Percentiles rank a stretch among this genome's conserved stretches.
Conservation (phyloP, 73 alveolate species). For the Tetrahymena thermophila region DNA sequence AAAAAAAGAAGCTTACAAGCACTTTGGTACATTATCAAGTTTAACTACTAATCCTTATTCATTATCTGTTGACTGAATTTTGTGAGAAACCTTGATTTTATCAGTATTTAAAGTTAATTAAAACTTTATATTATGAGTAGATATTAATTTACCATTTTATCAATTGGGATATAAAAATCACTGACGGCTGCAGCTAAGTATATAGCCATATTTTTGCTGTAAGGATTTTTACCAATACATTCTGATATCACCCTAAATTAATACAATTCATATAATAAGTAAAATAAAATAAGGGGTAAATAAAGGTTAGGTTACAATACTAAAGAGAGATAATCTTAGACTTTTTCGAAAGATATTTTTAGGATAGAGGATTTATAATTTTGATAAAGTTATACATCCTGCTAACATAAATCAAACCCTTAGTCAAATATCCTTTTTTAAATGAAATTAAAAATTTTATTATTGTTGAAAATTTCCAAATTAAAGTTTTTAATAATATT, state of each 20-base stretch:
- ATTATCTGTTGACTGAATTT: background rate
- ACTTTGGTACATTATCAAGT: background rate
- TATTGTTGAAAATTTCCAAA: background rate
- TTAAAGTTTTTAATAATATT: background rate
- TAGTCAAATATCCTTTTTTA: background rate
- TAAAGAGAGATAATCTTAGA: background rate
- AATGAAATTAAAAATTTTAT: no score
- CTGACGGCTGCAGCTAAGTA: conserved; percentile 38
- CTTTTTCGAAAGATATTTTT: background rate
- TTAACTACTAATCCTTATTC: background rate
- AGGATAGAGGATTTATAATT: background rate
- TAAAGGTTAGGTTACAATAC: background rate
- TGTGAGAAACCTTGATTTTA: background rate
- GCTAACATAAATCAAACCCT: background rate
- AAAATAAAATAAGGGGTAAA: background rate
- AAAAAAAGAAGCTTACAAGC: background rate
- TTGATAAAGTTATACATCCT: background rate
- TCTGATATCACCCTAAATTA: background rate
- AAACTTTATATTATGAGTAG: background rate
- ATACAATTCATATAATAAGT: background rate
- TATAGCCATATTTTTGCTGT: background rate
- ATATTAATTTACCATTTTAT: background rate
- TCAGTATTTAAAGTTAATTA: background rate
- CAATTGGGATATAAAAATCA: conserved; percentile 23
- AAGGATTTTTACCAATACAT: background rate